Conservation (phyloP, 352 stramenopile genomes). For the Globisporangium recalcitrans region DNA sequence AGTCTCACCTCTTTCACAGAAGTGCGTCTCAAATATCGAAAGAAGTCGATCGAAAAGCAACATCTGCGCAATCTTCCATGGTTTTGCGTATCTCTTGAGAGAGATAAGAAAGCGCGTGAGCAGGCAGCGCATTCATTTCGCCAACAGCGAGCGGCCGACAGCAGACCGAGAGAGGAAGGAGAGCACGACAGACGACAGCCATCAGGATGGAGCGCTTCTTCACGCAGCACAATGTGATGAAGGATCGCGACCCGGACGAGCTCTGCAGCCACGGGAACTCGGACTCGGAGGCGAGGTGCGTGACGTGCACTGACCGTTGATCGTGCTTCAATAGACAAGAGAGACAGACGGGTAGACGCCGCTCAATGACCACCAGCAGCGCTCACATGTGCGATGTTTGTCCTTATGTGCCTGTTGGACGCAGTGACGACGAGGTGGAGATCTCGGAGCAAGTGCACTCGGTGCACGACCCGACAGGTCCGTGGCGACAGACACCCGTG, state of each 20-base stretch:
- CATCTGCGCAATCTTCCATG: not conserved
- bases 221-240: constrained; percentile 63
- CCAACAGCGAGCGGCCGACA: too few species aligned
- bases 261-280: constrained; percentile 39
- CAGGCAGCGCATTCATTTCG: constrained; percentile 1
- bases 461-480: constrained; percentile 59
- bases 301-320: not conserved
- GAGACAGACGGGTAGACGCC: not conserved
- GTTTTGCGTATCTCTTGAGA: not conserved
- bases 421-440: constrained; percentile 46
- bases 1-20: not conserved
- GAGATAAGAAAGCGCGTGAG: not conserved
- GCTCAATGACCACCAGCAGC: not conserved
- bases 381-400: not conserved
- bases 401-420: constrained; percentile 7
- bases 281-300: constrained; percentile 70
- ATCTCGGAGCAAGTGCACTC: constrained; percentile 59
- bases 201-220: constrained; percentile 75
- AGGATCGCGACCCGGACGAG: constrained; percentile 71
- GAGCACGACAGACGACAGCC: not conserved
- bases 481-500: constrained; percentile 56
- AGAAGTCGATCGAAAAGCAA: not conserved
- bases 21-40: constrained; percentile 2
- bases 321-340: too few species aligned
- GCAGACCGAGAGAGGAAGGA: constrained; percentile 13